Evolutionary conservation across 2,329 filamentous ascomycete species (phyloP).

Genomic region (Plenodomus tracheiphilus): DNA sequence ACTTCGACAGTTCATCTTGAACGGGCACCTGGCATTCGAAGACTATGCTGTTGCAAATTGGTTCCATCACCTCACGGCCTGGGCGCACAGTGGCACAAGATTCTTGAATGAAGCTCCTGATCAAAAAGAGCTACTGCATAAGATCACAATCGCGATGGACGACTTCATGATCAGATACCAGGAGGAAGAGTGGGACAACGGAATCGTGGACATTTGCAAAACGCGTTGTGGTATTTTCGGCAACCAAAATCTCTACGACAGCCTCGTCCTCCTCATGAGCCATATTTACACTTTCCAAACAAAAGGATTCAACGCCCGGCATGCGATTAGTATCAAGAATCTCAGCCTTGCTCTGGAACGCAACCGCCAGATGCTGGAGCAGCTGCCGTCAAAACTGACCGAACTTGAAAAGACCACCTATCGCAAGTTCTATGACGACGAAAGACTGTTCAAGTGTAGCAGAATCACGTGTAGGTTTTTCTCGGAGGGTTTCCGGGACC

Average conservation of each 20-base stretch:
- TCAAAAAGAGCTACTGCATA: slow-evolving; percentile 3
- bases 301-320: slow-evolving; percentile 33
- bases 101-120: slow-evolving; percentile 17
- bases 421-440: slow-evolving; percentile 42
- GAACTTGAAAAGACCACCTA: slow-evolving; percentile 9
- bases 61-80: slow-evolving; percentile 33
- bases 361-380: slow-evolving; percentile 38
- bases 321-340: slow-evolving; percentile 35
- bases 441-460: slow-evolving; percentile 48
- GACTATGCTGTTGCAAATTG: slow-evolving; percentile 38
- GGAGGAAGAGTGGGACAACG: slow-evolving; percentile 18
- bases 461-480: slow-evolving; percentile 50
- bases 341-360: slow-evolving; percentile 28
- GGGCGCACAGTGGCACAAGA: slow-evolving; percentile 18
- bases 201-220: slow-evolving; percentile 17
- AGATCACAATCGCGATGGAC: slow-evolving; percentile 18
- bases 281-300: slow-evolving; percentile 37
- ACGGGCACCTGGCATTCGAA: slow-evolving; percentile 31
- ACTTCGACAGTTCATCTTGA: slow-evolving; percentile 14
- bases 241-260: slow-evolving; percentile 18
- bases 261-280: slow-evolving; percentile 28
- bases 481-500: slow-evolving; percentile 46
- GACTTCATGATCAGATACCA: slow-evolving; percentile 23
- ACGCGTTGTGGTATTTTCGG: slow-evolving; percentile 17
- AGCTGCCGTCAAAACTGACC: slow-evolving; percentile 9